Conservation (phyloP, 2,329 filamentous ascomycete species). For the Ophioceras dolichostomum region DNA sequence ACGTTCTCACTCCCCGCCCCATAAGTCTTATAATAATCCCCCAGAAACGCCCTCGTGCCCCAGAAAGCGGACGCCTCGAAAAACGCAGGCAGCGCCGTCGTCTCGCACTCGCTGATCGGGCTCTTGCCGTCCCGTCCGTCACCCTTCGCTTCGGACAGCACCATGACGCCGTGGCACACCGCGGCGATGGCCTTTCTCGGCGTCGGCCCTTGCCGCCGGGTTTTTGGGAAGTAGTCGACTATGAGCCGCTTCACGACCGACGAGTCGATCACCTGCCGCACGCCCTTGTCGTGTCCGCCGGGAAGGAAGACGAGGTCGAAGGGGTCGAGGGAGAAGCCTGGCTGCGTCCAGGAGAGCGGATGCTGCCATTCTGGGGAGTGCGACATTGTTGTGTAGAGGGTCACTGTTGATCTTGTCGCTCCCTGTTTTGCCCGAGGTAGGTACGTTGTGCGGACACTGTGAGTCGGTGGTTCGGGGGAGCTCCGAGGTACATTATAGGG, state of each 20-base stretch:
- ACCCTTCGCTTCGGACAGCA: conserved; percentile 28
- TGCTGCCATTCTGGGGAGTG: conserved; percentile 25
- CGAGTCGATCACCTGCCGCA: conserved; percentile 38
- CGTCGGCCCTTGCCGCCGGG: conserved; percentile 22
- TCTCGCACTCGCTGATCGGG: conserved; percentile 31
- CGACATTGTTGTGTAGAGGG: conserved; percentile 30
- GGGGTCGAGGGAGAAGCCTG: conserved; percentile 27
- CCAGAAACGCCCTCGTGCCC: conserved; percentile 32
- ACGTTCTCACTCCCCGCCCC: conserved; percentile 36
- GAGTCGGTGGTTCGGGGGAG: no score
- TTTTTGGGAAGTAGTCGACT: conserved; percentile 32
- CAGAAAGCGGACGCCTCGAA: conserved; percentile 38
- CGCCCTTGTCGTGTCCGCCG: conserved; percentile 39
- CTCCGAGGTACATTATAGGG: no score
- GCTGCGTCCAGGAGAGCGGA: conserved; percentile 30
- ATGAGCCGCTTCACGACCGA: conserved; percentile 28
- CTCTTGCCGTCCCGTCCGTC: conserved; percentile 29
- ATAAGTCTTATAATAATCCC: conserved; percentile 45
- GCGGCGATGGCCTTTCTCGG: conserved; percentile 29
- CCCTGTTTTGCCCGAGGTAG: no score
- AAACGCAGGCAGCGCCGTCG: conserved; percentile 32
- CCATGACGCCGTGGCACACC: conserved; percentile 41
- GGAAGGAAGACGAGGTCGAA: conserved; percentile 38
- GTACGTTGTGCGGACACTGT: no score
- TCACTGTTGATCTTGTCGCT: conserved; percentile 25